phyloP scores from a whole-genome alignment of 2,329 filamentous ascomycete species.

The Verticillium nubilum region DNA sequence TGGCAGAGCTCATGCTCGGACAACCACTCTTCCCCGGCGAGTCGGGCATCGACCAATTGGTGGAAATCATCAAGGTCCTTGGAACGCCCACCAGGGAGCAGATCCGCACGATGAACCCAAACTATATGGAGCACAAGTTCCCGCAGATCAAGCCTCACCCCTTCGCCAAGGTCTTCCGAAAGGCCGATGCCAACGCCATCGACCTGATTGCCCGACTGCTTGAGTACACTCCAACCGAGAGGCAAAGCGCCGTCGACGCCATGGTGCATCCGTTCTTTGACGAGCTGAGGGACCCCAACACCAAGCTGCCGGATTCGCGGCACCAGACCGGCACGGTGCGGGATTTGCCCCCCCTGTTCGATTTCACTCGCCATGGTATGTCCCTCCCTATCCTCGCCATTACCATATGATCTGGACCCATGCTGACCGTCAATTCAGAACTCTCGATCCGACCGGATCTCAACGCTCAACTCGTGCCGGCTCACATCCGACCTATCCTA shows the following conservation, averaged over 20 bases:
- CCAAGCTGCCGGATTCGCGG: conserved; percentile 88
- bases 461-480: conserved; percentile 82
- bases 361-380: conserved; percentile 91
- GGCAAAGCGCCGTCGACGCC: conserved; percentile 86
- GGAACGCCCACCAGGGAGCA: conserved; percentile 96
- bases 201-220: conserved; percentile 90
- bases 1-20: conserved; percentile 98
- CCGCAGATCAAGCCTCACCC: conserved; percentile 99
- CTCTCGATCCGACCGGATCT: conserved; percentile 88
- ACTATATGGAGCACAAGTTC: conserved; percentile 99
- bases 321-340: conserved; percentile 74
- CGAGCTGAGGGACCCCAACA: conserved; percentile 86
- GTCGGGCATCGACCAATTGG: conserved; percentile 95
- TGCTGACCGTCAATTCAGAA: conserved; percentile 50
- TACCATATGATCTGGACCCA: not conserved
- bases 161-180: conserved; percentile 98
- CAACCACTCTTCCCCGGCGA: conserved; percentile 97
- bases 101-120: conserved; percentile 99
- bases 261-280: conserved; percentile 99
- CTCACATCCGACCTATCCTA: conserved; percentile 71
- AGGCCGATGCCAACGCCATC: conserved; percentile 87
- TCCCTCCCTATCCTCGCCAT: conserved; percentile 15
- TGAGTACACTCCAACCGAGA: conserved; percentile 96
- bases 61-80: conserved; percentile 98
- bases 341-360: conserved; percentile 83